These are phyloP conservation scores for Leccinum subgranulosum DNA, from an alignment of 768 basidiomycete genomes.

Conservation along the genomic window DNA sequence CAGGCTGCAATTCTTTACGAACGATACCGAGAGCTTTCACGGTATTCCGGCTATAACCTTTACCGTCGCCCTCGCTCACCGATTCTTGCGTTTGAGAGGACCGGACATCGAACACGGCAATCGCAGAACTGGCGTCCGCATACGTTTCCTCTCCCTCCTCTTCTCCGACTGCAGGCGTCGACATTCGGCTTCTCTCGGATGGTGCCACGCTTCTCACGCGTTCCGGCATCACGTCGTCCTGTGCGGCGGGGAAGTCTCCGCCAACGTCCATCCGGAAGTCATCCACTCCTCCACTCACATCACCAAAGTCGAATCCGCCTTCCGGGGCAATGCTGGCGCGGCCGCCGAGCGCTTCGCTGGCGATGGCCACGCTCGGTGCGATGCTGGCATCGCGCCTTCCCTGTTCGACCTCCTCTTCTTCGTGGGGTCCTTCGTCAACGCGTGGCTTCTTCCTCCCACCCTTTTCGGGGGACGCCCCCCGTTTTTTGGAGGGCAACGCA, in stretches of 20 bases:
- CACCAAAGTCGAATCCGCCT: constrained; percentile 59
- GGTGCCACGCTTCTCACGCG: constrained; percentile 48
- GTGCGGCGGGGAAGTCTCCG: constrained; percentile 39
- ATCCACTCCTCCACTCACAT: constrained; percentile 52
- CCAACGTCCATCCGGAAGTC: constrained; percentile 72
- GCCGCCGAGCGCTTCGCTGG: constrained; percentile 53
- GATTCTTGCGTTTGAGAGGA: constrained; percentile 51
- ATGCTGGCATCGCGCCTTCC: constrained; percentile 65
- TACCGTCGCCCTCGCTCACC: constrained; percentile 49
- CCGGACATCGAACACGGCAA: constrained; percentile 75
- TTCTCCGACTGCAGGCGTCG: constrained; percentile 63
- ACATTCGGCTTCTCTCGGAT: constrained; percentile 59
- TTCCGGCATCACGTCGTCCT: constrained; percentile 32
- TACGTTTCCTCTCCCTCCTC: constrained; percentile 65
- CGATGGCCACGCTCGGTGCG: constrained; percentile 57
- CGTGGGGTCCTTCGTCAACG: constrained; percentile 46
- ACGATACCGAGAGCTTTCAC: constrained; percentile 78
- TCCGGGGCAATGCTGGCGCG: constrained; percentile 53
- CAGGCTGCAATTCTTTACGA: constrained; percentile 64
- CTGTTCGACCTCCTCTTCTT: constrained; percentile 64
- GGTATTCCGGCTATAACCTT: constrained; percentile 87
- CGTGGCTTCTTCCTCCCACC: constrained; percentile 58
- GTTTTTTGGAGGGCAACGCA: constrained; percentile 53
- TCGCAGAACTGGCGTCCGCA: constrained; percentile 69
- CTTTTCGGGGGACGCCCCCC: constrained; percentile 54